Evolutionary conservation across 441 rosid genomes (phyloP).

Genomic region (Gossypium gossypioides): DNA sequence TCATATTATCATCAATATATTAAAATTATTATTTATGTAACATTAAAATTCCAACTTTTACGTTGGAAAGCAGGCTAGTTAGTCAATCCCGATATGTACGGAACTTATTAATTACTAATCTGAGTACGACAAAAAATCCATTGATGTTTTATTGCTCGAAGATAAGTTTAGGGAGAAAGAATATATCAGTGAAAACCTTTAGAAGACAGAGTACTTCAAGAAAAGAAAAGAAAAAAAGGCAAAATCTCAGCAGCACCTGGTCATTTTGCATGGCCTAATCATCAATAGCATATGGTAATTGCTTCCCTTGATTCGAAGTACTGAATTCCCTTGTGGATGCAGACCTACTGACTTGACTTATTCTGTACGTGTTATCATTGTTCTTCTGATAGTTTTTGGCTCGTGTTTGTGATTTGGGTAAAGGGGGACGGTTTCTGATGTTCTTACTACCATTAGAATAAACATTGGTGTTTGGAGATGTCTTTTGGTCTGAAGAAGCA

Average conservation of each 20-base stretch:
- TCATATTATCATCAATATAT: too few relatives aligned
- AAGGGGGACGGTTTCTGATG: slow-evolving; percentile 28
- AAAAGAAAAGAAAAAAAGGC: background rate
- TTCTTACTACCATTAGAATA: slow-evolving; percentile 17
- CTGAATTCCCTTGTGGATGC: slow-evolving; percentile 39
- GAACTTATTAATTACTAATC: background rate
- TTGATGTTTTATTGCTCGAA: background rate
- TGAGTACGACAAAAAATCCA: background rate
- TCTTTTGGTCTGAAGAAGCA: slow-evolving; percentile 13
- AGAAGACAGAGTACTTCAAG: background rate
- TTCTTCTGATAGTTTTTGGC: slow-evolving; percentile 16
- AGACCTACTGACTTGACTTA: slow-evolving; percentile 35
- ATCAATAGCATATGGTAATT: slow-evolving; percentile 25
- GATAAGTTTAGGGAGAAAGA: background rate
- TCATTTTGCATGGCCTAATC: slow-evolving; percentile 14
- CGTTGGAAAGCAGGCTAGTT: background rate
- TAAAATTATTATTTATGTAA: too few relatives aligned
- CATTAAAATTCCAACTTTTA: background rate
- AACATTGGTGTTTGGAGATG: slow-evolving; percentile 15
- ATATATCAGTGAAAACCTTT: background rate
- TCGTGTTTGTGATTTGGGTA: slow-evolving; percentile 24
- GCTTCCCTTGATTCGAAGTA: slow-evolving; percentile 25
- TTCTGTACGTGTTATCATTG: slow-evolving; percentile 22
- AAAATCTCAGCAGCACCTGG: background rate
- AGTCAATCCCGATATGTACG: background rate